Evolutionary conservation across 208 protist species (phyloP).

Genomic region (Trypanosoma caninum): DNA sequence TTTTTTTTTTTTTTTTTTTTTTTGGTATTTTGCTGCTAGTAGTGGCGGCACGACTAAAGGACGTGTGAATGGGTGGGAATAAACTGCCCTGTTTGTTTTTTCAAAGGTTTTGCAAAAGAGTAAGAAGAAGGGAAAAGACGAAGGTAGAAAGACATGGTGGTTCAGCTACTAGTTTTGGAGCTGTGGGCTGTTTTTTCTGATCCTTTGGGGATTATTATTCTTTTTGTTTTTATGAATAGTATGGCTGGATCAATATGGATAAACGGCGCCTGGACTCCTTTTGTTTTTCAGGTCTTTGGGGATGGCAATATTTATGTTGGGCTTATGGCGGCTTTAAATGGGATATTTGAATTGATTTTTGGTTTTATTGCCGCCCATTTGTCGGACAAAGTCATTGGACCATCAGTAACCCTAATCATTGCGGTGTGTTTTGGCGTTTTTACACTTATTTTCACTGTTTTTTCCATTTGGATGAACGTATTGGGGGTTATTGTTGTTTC

Average conservation of each 20-base stretch:
- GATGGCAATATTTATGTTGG: constrained; percentile 61
- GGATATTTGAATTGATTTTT: constrained; percentile 40
- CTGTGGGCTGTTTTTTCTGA: not conserved
- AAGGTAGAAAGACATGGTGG: not conserved
- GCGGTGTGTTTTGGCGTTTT: constrained; percentile 43
- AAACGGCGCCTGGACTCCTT: constrained; percentile 69
- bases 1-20: not conserved
- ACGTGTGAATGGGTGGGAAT: not conserved
- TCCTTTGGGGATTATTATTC: constrained; percentile 44
- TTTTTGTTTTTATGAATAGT: constrained; percentile 71
- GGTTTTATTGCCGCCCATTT: constrained; percentile 51
- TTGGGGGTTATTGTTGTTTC: constrained; percentile 39
- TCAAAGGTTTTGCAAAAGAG: not conserved
- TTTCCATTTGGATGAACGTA: constrained; percentile 34
- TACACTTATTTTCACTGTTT: constrained; percentile 31
- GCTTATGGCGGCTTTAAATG: constrained; percentile 59
- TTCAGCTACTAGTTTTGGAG: not conserved
- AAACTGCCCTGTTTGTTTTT: constrained; percentile 23
- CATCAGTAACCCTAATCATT: constrained; percentile 46
- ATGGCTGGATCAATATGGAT: constrained; percentile 72
- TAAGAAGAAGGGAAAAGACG: not conserved
- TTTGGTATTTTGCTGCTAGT: not conserved
- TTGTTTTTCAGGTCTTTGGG: constrained; percentile 49
- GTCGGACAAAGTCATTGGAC: constrained; percentile 51
- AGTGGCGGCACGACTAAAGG: not conserved